Conservation (phyloP, 2,329 filamentous ascomycete species). For the Fusarium xyrophilum region DNA sequence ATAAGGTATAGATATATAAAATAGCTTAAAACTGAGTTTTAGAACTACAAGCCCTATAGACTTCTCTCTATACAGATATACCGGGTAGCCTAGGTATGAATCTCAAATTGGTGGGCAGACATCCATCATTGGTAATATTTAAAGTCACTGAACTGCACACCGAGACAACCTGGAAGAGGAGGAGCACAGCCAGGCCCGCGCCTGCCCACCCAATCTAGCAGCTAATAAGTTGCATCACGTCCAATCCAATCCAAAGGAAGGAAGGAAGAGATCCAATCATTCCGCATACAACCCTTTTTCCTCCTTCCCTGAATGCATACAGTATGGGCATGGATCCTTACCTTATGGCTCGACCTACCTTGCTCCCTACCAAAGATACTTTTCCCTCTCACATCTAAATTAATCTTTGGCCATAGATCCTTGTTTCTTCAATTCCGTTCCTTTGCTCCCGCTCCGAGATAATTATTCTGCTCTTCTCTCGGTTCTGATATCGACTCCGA, state of each 20-base stretch:
- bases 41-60: no score
- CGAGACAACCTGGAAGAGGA: neutral
- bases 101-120: neutral
- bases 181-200: constrained; percentile 29
- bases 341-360: neutral
- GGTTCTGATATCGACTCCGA: neutral
- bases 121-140: neutral
- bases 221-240: constrained; percentile 22
- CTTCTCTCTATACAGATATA: neutral
- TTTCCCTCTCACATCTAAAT: constrained; percentile 21
- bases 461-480: neutral
- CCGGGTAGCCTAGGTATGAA: neutral
- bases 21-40: no score
- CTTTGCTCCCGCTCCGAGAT: neutral
- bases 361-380: neutral
- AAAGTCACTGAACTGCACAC: neutral
- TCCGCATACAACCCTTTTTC: constrained; percentile 4
- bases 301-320: constrained; percentile 14
- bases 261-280: constrained; percentile 8
- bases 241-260: constrained; percentile 8
- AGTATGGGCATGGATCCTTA: neutral
- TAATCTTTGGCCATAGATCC: constrained; percentile 8
- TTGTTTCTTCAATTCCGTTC: constrained; percentile 9
- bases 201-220: constrained; percentile 28
- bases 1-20: no score